Percentiles rank a stretch among this genome's conserved stretches.
Conservation (phyloP, 2,329 filamentous ascomycete species). For the Xylogone sp. region DNA sequence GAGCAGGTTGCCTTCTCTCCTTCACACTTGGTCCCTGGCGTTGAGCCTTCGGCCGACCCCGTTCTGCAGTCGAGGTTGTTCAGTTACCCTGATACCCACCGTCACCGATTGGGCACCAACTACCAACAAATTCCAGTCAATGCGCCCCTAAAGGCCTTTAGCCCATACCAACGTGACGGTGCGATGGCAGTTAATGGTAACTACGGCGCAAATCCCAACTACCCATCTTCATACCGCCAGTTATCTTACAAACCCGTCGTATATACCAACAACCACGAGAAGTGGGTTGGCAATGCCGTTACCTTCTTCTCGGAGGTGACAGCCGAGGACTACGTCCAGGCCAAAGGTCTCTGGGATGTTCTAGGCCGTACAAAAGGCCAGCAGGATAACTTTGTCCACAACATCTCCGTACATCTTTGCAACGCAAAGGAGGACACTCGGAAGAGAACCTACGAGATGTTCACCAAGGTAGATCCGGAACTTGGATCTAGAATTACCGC, state of each 20-base stretch:
- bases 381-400: slow-evolving; percentile 16
- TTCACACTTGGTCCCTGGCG: slow-evolving; percentile 61
- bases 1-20: slow-evolving; percentile 69
- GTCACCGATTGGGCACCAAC: slow-evolving; percentile 53
- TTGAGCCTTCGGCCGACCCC: slow-evolving; percentile 67
- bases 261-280: slow-evolving; percentile 39
- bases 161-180: slow-evolving; percentile 73
- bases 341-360: slow-evolving; percentile 31
- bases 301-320: slow-evolving; percentile 38
- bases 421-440: slow-evolving; percentile 49
- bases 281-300: slow-evolving; percentile 43
- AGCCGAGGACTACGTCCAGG: slow-evolving; percentile 29
- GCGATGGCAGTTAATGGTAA: slow-evolving; percentile 65
- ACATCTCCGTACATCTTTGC: slow-evolving; percentile 40
- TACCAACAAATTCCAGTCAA: slow-evolving; percentile 55
- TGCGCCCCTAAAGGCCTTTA: slow-evolving; percentile 44
- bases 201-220: slow-evolving; percentile 58
- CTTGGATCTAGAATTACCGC: slow-evolving; percentile 50
- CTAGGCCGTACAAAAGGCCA: slow-evolving; percentile 14
- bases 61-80: slow-evolving; percentile 67
- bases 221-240: slow-evolving; percentile 46
- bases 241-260: slow-evolving; percentile 40
- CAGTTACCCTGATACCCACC: slow-evolving; percentile 65
- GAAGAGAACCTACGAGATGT: slow-evolving; percentile 60
- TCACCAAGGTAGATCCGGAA: slow-evolving; percentile 48